Conservation (phyloP, 495 filamentous ascomycete genomes). For the Neurospora discreta region DNA sequence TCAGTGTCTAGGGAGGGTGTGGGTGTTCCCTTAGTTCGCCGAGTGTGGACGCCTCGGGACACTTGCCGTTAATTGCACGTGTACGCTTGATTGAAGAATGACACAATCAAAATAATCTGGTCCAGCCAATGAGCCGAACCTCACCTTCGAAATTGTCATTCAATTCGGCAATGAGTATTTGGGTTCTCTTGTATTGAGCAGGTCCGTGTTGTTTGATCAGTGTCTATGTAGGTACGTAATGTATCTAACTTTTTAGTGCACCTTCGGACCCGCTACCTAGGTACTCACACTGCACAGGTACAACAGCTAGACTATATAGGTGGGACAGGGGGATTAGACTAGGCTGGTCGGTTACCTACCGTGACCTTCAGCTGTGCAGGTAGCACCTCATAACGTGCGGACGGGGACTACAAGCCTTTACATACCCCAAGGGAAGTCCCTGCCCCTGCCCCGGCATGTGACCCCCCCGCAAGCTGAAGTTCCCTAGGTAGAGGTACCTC, state of each 20-base stretch:
- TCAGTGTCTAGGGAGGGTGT: not conserved
- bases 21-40: not conserved
- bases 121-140: not conserved
- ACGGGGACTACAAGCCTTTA: no score
- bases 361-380: no score
- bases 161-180: not conserved
- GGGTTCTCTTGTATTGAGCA: not conserved
- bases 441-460: no score
- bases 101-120: not conserved
- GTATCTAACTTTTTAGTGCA: not conserved
- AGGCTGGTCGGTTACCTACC: no score
- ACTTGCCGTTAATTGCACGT: not conserved
- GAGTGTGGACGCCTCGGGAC: not conserved
- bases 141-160: not conserved
- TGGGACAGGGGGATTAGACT: not conserved
- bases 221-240: not conserved
- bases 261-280: not conserved
- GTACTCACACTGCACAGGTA: no score
- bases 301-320: no score
- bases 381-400: no score
- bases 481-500: no score
- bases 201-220: not conserved
- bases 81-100: not conserved
- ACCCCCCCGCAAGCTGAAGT: no score
- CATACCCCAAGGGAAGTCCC: no score